Evolutionary conservation across 768 basidiomycete genomes (phyloP), one percentile per base, ranked within the genome.

Genomic region (Lentinula sp.): DNA sequence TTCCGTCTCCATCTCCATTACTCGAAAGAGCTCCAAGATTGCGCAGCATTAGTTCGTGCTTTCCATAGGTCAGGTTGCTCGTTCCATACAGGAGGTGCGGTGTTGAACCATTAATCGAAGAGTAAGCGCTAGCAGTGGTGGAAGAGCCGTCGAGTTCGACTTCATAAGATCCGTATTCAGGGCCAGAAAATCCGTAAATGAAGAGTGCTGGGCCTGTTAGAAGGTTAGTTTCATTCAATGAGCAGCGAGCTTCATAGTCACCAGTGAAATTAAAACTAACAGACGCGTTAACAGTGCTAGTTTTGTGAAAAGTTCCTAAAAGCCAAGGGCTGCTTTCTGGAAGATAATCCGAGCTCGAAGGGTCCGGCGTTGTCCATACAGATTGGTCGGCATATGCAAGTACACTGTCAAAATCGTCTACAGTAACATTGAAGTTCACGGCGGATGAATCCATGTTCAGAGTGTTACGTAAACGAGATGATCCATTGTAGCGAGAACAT

Each of bases 381-480:
- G 73, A 69, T 59, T 75, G 75, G 66, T 77, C 73, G 4, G 67
- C 66, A 63, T 78, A 81, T 1, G 73, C 68, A 13, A 80, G 63
- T 3, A 80, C 67, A 43, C 75, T 76, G 69, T 80, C 79, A 62
- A 80, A 81, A 66, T 81, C 80, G 60, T 80, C 79, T 21, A 79
- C 74, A 7, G 79, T 79, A 21, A 80, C 66, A 58, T 81, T 81
- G 37, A 64, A 61, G 63, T 79, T 80, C 8, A 78, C 72, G 10
- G 80, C 78, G 39, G 73, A 67, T 16, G 67, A n/a, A 61, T 80
- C 79, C 79, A 80, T 78, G 37, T 28, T 4, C 28, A 28, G 28
- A 28, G 28, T 28, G 28, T 28, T 28, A 28, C 28, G 28, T 28
- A 28, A 28, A 28, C 28, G 28, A 3, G 28, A 28, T 28, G 28